Conservation (phyloP, 345 rosid genomes). For the Erodium maritimum region DNA sequence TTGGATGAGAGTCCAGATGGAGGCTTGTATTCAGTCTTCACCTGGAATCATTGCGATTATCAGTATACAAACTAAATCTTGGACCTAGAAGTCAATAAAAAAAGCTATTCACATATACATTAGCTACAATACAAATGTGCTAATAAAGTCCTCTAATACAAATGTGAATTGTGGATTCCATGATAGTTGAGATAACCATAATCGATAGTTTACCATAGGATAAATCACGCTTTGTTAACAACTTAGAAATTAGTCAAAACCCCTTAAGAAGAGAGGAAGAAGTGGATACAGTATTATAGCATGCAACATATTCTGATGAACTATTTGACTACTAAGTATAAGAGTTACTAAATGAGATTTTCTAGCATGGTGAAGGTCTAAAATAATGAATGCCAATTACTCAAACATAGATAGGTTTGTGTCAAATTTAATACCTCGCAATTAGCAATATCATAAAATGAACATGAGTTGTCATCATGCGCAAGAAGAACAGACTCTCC, state of each 20-base stretch:
- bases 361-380: neutral
- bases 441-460: conserved; percentile 73
- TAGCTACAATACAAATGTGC: too few relatives aligned
- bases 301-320: neutral
- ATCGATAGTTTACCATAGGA: neutral
- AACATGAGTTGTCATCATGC: conserved; percentile 86
- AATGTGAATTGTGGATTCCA: too few relatives aligned
- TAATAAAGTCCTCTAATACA: too few relatives aligned
- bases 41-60: conserved; percentile 32
- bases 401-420: neutral
- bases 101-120: neutral
- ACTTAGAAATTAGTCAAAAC: too few relatives aligned
- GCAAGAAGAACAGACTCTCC: conserved; percentile 90
- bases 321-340: neutral
- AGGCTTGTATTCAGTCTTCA: conserved; percentile 72
- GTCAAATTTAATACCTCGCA: conserved; percentile 45
- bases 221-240: neutral
- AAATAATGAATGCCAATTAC: neutral
- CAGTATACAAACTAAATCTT: neutral
- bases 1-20: conserved; percentile 47
- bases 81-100: neutral
- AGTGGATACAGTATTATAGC: neutral
- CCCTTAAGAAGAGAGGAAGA: neutral
- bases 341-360: neutral
- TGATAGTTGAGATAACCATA: too few relatives aligned